phyloP scores from a whole-genome alignment of 2,329 filamentous ascomycete genomes.

The Xylaria arbuscula region DNA sequence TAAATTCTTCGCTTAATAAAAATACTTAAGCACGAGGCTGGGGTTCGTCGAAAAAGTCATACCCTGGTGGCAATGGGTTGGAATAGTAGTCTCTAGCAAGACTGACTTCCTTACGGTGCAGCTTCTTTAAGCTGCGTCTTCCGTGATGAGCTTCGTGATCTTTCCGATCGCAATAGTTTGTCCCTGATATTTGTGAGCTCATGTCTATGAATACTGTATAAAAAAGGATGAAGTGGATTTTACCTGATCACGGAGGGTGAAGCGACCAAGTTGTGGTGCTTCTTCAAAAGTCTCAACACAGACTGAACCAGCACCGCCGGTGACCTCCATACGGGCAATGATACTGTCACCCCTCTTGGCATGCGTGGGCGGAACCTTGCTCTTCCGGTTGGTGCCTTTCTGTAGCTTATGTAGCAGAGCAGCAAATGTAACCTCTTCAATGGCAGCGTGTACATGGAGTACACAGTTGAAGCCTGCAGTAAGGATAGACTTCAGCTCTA shows the following conservation, averaged over 20 bases:
- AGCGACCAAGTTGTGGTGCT: constrained; percentile 92
- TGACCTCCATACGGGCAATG: constrained; percentile 91
- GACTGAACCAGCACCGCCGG: constrained; percentile 81
- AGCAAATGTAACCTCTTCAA: constrained; percentile 95
- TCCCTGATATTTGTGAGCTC: constrained; percentile 67
- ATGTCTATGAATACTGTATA: constrained; percentile 34
- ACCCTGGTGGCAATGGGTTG: neutral
- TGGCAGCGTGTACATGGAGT: constrained; percentile 94
- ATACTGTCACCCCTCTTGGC: constrained; percentile 85
- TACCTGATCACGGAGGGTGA: constrained; percentile 90
- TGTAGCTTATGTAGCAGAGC: constrained; percentile 92
- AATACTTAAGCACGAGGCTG: neutral
- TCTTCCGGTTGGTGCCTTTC: constrained; percentile 92
- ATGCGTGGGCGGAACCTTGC: constrained; percentile 91
- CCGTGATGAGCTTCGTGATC: constrained; percentile 85
- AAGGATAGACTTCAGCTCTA: constrained; percentile 94
- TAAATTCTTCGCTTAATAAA: neutral
- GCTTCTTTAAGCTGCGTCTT: constrained; percentile 47
- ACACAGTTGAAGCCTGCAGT: constrained; percentile 98
- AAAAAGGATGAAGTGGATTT: constrained; percentile 41
- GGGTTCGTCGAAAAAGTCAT: neutral
- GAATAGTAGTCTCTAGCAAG: neutral
- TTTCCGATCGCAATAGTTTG: constrained; percentile 99
- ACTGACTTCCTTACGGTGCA: neutral
- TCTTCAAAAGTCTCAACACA: constrained; percentile 97